Evolutionary conservation across 768 basidiomycete genomes (phyloP).

Genomic region (Gautieria morchelliformis): DNA sequence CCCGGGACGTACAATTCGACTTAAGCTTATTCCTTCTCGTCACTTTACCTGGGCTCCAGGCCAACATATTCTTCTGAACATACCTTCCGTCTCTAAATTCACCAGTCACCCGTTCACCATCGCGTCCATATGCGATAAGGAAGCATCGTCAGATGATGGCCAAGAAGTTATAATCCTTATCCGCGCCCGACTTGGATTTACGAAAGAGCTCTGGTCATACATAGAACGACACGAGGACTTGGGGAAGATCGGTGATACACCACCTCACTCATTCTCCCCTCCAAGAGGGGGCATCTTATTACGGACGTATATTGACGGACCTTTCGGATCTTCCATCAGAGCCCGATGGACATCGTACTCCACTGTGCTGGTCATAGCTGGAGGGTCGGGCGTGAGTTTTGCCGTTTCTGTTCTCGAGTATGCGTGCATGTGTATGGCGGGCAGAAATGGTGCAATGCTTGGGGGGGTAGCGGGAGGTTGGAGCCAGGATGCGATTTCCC

Average conservation of each 20-base stretch:
- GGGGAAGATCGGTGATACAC: slow-evolving; percentile 22
- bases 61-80: slow-evolving; percentile 64
- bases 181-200: slow-evolving; percentile 63
- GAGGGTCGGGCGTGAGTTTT: slow-evolving; percentile 71
- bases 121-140: slow-evolving; percentile 46
- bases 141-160: slow-evolving; percentile 34
- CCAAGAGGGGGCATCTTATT: slow-evolving; percentile 43
- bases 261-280: slow-evolving; percentile 12
- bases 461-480: slow-evolving; percentile 39
- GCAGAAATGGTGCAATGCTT: slow-evolving; percentile 39
- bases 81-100: slow-evolving; percentile 53
- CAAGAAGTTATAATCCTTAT: slow-evolving; percentile 56
- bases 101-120: slow-evolving; percentile 69
- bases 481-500: slow-evolving; percentile 25
- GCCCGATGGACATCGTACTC: slow-evolving; percentile 51
- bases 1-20: slow-evolving; percentile 58
- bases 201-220: slow-evolving; percentile 51
- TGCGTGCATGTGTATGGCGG: slow-evolving; percentile 46
- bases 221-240: slow-evolving; percentile 29
- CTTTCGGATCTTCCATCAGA: slow-evolving; percentile 56
- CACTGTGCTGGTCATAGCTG: slow-evolving; percentile 52
- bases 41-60: slow-evolving; percentile 62
- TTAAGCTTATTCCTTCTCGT: slow-evolving; percentile 51
- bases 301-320: slow-evolving; percentile 54
- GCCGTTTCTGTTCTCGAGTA: slow-evolving; percentile 58